Evolutionary conservation across 495 filamentous ascomycete genomes (phyloP).

Genomic region (Aspergillus heteromorphus): DNA sequence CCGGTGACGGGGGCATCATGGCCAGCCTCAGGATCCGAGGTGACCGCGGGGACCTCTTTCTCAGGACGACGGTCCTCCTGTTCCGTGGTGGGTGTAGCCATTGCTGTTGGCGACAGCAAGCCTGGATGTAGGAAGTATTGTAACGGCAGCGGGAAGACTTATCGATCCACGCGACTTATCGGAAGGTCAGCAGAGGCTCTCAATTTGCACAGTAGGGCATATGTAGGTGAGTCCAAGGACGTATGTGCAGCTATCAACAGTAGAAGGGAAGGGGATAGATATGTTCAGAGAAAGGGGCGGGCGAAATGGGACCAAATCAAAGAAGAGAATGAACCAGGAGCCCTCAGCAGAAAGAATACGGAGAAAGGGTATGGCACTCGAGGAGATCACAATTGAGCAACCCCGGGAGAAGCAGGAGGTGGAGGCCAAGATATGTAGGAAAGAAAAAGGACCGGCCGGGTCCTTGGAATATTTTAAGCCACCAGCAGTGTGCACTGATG

Average conservation of each 20-base stretch:
- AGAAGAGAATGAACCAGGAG: background rate
- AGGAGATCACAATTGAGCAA: background rate
- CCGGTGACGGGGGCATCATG: conserved; percentile 26
- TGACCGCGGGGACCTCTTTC: conserved; percentile 14
- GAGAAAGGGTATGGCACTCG: background rate
- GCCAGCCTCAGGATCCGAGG: conserved; percentile 24
- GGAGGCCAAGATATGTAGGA: background rate
- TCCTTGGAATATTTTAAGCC: background rate
- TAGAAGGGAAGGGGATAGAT: background rate
- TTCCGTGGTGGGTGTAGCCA: conserved; percentile 6
- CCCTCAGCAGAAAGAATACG: background rate
- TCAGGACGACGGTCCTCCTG: conserved; percentile 9
- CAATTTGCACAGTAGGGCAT: background rate
- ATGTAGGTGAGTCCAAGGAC: background rate
- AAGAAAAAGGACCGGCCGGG: background rate
- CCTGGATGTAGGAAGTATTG: background rate
- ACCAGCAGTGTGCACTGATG: background rate
- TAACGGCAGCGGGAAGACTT: background rate
- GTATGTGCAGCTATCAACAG: background rate
- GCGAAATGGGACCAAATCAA: background rate
- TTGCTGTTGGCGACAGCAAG: background rate
- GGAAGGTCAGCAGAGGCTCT: background rate
- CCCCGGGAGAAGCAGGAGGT: background rate
- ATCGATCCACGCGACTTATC: background rate
- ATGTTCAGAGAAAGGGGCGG: background rate